Percentiles rank a stretch among this genome's conserved stretches.
phyloP scores from a whole-genome alignment of 805 yeast genomes.

The Ogataea kodamae region DNA sequence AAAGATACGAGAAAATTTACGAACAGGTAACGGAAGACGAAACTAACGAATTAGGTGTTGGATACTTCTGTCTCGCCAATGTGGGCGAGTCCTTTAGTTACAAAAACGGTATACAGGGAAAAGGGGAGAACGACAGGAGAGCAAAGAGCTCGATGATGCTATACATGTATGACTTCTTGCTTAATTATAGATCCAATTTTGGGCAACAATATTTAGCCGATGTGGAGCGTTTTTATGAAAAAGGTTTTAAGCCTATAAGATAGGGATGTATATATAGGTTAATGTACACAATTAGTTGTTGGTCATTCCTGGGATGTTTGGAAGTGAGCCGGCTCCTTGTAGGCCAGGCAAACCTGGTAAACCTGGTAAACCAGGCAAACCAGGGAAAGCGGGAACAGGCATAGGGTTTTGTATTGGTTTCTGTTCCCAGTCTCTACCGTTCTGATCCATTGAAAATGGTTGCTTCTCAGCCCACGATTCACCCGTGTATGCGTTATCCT shows the following conservation, averaged over 20 bases:
- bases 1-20: slow-evolving; percentile 44
- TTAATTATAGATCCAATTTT: slow-evolving; percentile 31
- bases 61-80: slow-evolving; percentile 32
- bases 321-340: slow-evolving; percentile 8
- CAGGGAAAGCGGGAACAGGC: slow-evolving; percentile 3
- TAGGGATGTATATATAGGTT: slow-evolving; percentile 6
- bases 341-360: slow-evolving; percentile 9
- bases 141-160: slow-evolving; percentile 26
- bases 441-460: slow-evolving; percentile 14
- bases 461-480: slow-evolving; percentile 30
- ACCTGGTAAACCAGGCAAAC: slow-evolving; percentile 6
- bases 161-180: slow-evolving; percentile 32
- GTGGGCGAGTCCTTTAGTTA: slow-evolving; percentile 35
- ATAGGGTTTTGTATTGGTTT: slow-evolving; percentile 1
- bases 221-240: slow-evolving; percentile 31
- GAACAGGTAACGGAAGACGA: slow-evolving; percentile 37
- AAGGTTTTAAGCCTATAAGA: slow-evolving; percentile 30
- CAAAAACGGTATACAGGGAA: slow-evolving; percentile 29
- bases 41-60: slow-evolving; percentile 24
- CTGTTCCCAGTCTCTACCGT: slow-evolving; percentile 7
- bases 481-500: slow-evolving; percentile 73
- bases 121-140: slow-evolving; percentile 30
- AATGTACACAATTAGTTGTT: slow-evolving; percentile 4
- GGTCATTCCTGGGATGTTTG: slow-evolving; percentile 17
- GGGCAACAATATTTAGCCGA: slow-evolving; percentile 32